Evolutionary conservation across 179 eudicot genomes (phyloP).

Genomic region (Heliamphora pulchella): DNA sequence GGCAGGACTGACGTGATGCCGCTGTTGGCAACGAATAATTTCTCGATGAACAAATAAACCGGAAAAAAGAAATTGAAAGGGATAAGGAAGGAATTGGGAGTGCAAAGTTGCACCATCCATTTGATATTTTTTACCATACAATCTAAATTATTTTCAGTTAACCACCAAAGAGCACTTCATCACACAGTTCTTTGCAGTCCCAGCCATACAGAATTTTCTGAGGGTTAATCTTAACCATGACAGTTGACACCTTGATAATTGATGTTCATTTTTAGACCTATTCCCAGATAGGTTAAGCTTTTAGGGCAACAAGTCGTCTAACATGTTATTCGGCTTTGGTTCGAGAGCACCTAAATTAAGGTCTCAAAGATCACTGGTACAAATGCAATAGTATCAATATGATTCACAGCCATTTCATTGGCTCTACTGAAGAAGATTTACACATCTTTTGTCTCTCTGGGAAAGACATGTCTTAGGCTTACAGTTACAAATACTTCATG

Average conservation of each 20-base stretch:
- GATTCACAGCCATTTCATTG: neutral
- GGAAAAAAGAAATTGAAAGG: neutral
- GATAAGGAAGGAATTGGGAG: neutral
- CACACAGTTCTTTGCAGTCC: neutral
- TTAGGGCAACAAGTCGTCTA: neutral
- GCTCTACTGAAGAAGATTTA: neutral
- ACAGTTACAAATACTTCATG: neutral
- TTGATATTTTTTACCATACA: neutral
- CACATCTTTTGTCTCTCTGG: neutral
- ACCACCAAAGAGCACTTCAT: neutral
- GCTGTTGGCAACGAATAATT: no score
- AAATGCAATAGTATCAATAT: neutral
- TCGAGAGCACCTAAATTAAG: neutral
- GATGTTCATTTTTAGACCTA: neutral
- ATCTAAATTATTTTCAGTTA: neutral
- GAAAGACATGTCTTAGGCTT: neutral
- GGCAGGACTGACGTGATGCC: no score
- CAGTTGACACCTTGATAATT: no score
- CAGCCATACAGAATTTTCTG: no score
- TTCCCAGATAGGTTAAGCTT: neutral
- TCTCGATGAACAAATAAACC: neutral
- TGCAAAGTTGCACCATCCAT: neutral
- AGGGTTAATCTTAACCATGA: neutral
- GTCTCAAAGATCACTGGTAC: no score
- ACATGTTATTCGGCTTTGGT: neutral